These are phyloP conservation scores for Candida pseudofarinosa DNA, from an alignment of 805 yeast genomes.

Conservation along the genomic window DNA sequence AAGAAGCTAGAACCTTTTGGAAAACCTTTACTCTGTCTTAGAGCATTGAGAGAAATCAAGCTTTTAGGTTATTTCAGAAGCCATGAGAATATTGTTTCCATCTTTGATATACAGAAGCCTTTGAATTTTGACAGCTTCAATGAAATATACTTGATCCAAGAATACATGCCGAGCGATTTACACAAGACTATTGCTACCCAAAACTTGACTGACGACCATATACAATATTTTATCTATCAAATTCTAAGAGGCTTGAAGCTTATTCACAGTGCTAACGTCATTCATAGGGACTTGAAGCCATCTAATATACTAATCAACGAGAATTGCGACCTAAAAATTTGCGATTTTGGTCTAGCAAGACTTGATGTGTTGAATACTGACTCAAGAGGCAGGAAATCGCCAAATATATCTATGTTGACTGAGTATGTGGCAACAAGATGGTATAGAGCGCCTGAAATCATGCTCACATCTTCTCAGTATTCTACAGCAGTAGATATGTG, in stretches of 20 bases:
- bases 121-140: conserved; percentile 51
- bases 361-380: conserved; percentile 23
- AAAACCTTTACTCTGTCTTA: conserved; percentile 57
- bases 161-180: conserved; percentile 72
- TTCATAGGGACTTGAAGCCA: conserved; percentile 77
- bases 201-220: conserved; percentile 59
- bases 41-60: conserved; percentile 70
- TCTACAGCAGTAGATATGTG: conserved; percentile 76
- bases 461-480: conserved; percentile 69
- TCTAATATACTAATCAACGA: conserved; percentile 64
- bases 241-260: conserved; percentile 65
- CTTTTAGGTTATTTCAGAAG: conserved; percentile 55
- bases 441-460: conserved; percentile 83
- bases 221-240: conserved; percentile 68
- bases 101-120: conserved; percentile 67
- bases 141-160: conserved; percentile 75
- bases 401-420: conserved; percentile 48
- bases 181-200: conserved; percentile 59
- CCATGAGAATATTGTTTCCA: conserved; percentile 69
- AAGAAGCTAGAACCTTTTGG: conserved; percentile 73
- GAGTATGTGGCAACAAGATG: conserved; percentile 84
- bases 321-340: conserved; percentile 70
- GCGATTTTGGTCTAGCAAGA: conserved; percentile 77
- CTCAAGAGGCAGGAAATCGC: conserved; percentile 9
- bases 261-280: conserved; percentile 67